Base-by-base conservation (phyloP, 371 early-diverging fungal genomes). In the Coemansia linderi region DNA sequence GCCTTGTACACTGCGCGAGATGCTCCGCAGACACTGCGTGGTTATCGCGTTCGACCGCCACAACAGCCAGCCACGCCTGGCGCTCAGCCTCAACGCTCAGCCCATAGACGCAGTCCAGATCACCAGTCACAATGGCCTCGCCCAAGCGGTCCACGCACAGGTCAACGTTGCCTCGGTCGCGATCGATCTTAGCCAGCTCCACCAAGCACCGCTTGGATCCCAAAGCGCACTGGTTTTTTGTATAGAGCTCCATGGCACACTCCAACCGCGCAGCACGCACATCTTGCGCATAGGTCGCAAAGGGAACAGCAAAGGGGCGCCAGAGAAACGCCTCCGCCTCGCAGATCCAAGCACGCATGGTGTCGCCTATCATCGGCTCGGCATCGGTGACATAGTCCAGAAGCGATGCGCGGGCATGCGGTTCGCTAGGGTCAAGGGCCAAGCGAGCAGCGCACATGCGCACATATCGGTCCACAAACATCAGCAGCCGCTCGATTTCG, bases 381-480 rank as follows among this genome's bases (percentile, higher is more conserved):
- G n/a, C 48, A 10, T 19, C 63, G 17, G 46, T 17, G 27, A 24
- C 31, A 31, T 63, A 43, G 39, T 52, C 56, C 10, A 56, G 60
- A n/a, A 67, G 2, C 10, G 74, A 54, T 1, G n/a, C 5, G 13
- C 15, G 43, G 1, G 50, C 63, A 1, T 52, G 36, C 1, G 40
- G 17, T n/a, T 73, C 71, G 2, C 19, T 29, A 0, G 74, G 17
- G 19, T 78, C 74, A 17, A 24, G 50, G n/a, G 39, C 41, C 10
- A 78, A 33, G 27, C 74, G 74, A 2, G 58, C 61, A 2, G 66
- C 69, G 15, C 70, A 66, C 77, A 77, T 73, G n/a, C 77, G 69
- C n/a, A 58, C 74, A 19, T 77, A 69, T 15, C 74, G 73, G 39
- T 77, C 71, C 3, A 69, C 63, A 48, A 78, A 70, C 70, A 63